phyloP scores from a whole-genome alignment of 169 alveolate species.

The Plasmodium knowlesi region DNA sequence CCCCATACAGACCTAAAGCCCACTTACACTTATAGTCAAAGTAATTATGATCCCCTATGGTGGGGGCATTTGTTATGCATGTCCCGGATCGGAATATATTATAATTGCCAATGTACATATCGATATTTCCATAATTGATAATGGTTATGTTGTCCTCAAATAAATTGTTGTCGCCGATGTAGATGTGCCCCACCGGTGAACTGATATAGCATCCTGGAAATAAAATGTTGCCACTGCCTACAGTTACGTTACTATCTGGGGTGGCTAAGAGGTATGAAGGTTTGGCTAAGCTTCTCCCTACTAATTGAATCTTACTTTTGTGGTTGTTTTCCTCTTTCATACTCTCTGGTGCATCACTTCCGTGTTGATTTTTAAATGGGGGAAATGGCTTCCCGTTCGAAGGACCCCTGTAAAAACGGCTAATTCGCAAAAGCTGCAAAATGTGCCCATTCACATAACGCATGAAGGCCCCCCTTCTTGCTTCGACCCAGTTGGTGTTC shows the following conservation, averaged over 20 bases:
- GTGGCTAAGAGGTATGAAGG: neutral
- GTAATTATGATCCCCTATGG: conserved; percentile 41
- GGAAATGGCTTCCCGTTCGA: neutral
- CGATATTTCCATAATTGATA: conserved; percentile 25
- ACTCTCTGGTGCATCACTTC: neutral
- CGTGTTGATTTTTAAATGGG: neutral
- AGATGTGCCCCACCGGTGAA: conserved; percentile 1
- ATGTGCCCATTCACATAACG: neutral
- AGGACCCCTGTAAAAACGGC: neutral
- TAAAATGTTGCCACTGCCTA: conserved; percentile 56
- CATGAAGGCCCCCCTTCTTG: neutral
- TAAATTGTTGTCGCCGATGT: conserved; percentile 42
- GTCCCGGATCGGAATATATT: conserved; percentile 69
- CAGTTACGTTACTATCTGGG: conserved; percentile 2
- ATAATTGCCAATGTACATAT: conserved; percentile 61
- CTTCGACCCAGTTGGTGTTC: neutral
- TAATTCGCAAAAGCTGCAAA: neutral
- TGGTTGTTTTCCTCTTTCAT: neutral
- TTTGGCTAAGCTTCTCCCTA: neutral
- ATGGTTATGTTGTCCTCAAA: conserved; percentile 61
- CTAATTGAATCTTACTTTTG: neutral
- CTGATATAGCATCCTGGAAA: conserved; percentile 39
- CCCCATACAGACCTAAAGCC: neutral
- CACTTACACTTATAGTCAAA: conserved; percentile 52
- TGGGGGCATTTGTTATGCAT: conserved; percentile 9